Conservation (phyloP, 805 yeast species). For the Yarrowia yakushimensis region DNA sequence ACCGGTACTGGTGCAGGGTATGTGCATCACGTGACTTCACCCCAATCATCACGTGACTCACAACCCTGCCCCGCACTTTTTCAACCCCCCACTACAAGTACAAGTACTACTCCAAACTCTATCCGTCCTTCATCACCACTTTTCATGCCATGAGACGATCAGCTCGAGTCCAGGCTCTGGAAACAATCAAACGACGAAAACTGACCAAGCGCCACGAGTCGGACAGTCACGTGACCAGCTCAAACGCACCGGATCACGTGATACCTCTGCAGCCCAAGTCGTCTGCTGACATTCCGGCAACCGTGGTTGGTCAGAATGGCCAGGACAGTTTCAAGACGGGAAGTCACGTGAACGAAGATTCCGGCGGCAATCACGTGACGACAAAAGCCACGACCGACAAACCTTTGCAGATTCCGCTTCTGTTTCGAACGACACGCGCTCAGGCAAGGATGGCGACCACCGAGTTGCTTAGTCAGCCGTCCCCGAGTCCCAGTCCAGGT, state of each 20-base stretch:
- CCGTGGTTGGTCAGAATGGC: not conserved
- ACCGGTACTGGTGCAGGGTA: too few relatives aligned
- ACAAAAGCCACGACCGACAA: too few relatives aligned
- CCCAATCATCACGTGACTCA: too few relatives aligned
- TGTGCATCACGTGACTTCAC: too few relatives aligned
- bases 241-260: not conserved
- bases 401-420: too few relatives aligned
- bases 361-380: not conserved
- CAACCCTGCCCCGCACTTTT: too few relatives aligned
- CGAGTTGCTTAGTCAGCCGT: not conserved
- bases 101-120: not conserved
- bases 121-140: not conserved
- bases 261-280: not conserved
- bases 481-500: too few relatives aligned
- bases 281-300: not conserved
- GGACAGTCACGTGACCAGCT: not conserved
- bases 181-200: slow-evolving; percentile 1
- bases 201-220: not conserved
- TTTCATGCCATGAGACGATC: slow-evolving; percentile 6
- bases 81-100: too few relatives aligned
- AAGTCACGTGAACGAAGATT: not conserved
- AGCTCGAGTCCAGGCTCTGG: slow-evolving; percentile 9
- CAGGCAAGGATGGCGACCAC: too few relatives aligned
- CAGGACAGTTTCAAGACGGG: not conserved
- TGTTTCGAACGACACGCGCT: not conserved